Base-by-base conservation (phyloP, 108 stramenopile genomes). In the Chaetoceros muelleri region DNA sequence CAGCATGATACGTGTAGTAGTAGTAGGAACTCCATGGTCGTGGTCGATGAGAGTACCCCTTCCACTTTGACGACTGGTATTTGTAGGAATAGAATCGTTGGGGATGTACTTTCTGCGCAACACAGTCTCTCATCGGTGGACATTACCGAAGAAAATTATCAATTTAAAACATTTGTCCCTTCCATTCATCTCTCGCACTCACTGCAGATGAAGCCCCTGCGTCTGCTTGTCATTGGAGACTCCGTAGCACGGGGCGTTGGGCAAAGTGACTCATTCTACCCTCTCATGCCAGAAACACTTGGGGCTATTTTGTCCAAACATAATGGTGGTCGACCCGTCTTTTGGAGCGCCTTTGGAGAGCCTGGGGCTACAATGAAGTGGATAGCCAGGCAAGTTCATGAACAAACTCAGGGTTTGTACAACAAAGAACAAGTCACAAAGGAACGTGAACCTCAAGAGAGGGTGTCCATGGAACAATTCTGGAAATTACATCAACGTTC, bases 281-380 rank as follows among this genome's bases (percentile, higher is more conserved):
- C 48, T 22, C n/a, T 22, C n/a, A 3, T 49, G 5, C 48, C 48
- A 21, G 48, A 49, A 49, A 49, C 48, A 5, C n/a, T 49, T 5
- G 48, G 20, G 3, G 22, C 48, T 5, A 22, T 22, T 5, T 22
- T 49, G 5, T 21, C 20, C 7, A 49, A 49, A n/a, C 48, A 49
- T 49, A 3, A 22, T 49, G 22, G 22, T 5, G 48, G 48, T 5
- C 16, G 16, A 49, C 48, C 48, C 5, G 48, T 49, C 7, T 49
- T 17, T 22, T 49, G 48, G 48, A 49, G 20, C 5, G 48, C 48
- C 48, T 49, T 49, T 49, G 48, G 48, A 21, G 48, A 49, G n/a
- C 48, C 48, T 19, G 48, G 48, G 7, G 48, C 48, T 17, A 49
- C 48, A 19, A 49, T n/a, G 22, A 49, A 22, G n/a, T 49, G 48